Base-by-base conservation (phyloP, 2,329 filamentous ascomycete genomes). In the Ustulina deusta region DNA sequence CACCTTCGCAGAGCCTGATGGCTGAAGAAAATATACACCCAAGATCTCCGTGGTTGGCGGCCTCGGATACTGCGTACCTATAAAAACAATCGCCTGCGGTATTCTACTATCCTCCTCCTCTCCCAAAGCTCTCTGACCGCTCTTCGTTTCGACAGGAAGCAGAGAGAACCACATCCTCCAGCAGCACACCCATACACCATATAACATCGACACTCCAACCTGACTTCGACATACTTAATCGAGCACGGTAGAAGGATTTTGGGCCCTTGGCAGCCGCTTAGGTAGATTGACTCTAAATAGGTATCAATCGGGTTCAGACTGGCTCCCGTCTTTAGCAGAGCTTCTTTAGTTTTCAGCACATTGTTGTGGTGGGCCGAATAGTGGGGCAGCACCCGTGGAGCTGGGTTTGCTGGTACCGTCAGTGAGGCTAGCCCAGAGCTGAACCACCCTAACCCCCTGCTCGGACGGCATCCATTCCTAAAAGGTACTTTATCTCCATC, bases 361-460 rank as follows among this genome's bases (percentile, higher is more conserved):
- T 17, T 20, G 25, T 17, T 17, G 15, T 51, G 22, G 57, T 61
- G 48, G 48, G 34, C 17, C 44, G 17, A 32, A n/a, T n/a, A 40
- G 63, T 56, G 56, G 63, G 63, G 63, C 29, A n/a, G 36, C 29
- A 57, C 58, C 66, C 66, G 62, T 62, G 52, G 34, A 68, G 66
- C 57, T 65, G 66, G 66, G 58, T 62, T 56, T 54, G 13, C 52
- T 46, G 52, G 57, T 38, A 36, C 44, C 36, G 25, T 42, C 32
- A 57, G 58, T 61, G 38, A 62, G 58, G 62, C 66, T 68, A 65
- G 58, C 32, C 40, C 60, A 42, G 56, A 68, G 66, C 66, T 68
- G 66, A 68, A 68, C 57, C 29, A 36, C 65, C 57, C 49, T 44
- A 57, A 36, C 29, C 22, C 54, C 65, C 65, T 56, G 56, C 29